Conservation (phyloP, 352 stramenopile species). For the Phytophthora foliorum region DNA sequence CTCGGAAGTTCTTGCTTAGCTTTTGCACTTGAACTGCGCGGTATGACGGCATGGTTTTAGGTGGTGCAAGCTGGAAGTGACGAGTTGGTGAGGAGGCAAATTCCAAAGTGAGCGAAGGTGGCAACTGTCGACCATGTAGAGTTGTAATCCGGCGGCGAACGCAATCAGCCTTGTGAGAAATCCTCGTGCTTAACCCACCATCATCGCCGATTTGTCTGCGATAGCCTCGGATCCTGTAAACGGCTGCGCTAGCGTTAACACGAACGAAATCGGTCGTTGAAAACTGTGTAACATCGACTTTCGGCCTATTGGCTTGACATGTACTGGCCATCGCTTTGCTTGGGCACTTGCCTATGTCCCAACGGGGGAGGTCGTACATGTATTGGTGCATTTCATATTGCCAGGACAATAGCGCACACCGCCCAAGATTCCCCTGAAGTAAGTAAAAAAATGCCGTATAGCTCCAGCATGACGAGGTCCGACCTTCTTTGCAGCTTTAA, state of each 20-base stretch:
- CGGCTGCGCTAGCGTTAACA: slow-evolving; percentile 22
- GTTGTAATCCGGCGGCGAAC: slow-evolving; percentile 18
- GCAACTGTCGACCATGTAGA: background rate
- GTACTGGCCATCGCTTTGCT: no score
- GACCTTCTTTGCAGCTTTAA: no score
- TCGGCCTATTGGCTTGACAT: no score
- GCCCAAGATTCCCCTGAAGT: no score
- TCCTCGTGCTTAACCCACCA: slow-evolving; percentile 9
- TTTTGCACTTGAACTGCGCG: slow-evolving; percentile 42
- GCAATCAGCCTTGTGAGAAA: slow-evolving; percentile 15
- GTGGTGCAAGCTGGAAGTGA: slow-evolving; percentile 3
- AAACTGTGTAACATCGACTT: background rate
- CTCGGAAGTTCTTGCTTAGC: slow-evolving; percentile 50
- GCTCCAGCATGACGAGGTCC: no score
- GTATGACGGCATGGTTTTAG: slow-evolving; percentile 39
- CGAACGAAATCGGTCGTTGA: slow-evolving; percentile 6
- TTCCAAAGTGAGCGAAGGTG: slow-evolving; percentile 16
- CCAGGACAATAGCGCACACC: no score
- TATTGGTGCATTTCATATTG: no score
- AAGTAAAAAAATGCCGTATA: no score
- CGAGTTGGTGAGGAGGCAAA: slow-evolving; percentile 10
- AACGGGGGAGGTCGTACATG: no score
- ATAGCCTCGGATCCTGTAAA: slow-evolving; percentile 28
- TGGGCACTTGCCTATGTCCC: no score
- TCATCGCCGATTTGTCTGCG: slow-evolving; percentile 30